Percentiles rank a stretch among this genome's conserved stretches.
Conservation (phyloP, 2,329 filamentous ascomycete genomes). For the Lasiodiplodia sp. region DNA sequence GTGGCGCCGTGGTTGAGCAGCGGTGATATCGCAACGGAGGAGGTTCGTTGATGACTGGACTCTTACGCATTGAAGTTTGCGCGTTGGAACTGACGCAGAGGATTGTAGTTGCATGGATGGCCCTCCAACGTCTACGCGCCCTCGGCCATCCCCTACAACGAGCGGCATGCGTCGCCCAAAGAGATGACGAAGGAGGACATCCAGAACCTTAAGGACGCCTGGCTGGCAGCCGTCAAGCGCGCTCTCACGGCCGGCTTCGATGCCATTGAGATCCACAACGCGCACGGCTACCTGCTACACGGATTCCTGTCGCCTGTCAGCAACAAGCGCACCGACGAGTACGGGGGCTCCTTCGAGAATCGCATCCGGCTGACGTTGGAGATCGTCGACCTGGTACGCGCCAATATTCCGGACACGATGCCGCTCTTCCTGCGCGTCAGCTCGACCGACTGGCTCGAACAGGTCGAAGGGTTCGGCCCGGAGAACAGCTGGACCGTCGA, state of each 20-base stretch:
- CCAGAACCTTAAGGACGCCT: constrained; percentile 67
- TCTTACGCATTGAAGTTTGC: too few species aligned
- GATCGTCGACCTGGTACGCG: constrained; percentile 67
- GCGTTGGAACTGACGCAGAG: not conserved
- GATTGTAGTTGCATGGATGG: constrained; percentile 59
- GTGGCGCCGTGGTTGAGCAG: constrained; percentile 69
- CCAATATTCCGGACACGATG: constrained; percentile 69
- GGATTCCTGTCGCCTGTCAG: constrained; percentile 71
- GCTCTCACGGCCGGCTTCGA: constrained; percentile 71
- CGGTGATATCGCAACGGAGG: constrained; percentile 62
- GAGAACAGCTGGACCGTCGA: constrained; percentile 71
- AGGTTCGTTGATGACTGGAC: constrained; percentile 34
- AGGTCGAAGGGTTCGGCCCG: constrained; percentile 48
- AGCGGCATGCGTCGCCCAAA: constrained; percentile 67
- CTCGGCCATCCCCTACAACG: constrained; percentile 67
- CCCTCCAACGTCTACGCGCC: constrained; percentile 63
- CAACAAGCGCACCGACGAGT: constrained; percentile 74
- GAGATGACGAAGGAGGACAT: constrained; percentile 76
- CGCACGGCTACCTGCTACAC: constrained; percentile 79
- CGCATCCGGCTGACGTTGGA: constrained; percentile 73
- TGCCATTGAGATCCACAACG: constrained; percentile 80
- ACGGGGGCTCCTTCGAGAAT: constrained; percentile 76
- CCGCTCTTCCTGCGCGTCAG: constrained; percentile 77
- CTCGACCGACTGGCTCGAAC: constrained; percentile 79
- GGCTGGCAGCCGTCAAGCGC: constrained; percentile 66